These are phyloP conservation scores for Cladosporium sp. DNA, from an alignment of 2,329 filamentous ascomycete genomes.

Conservation along the genomic window DNA sequence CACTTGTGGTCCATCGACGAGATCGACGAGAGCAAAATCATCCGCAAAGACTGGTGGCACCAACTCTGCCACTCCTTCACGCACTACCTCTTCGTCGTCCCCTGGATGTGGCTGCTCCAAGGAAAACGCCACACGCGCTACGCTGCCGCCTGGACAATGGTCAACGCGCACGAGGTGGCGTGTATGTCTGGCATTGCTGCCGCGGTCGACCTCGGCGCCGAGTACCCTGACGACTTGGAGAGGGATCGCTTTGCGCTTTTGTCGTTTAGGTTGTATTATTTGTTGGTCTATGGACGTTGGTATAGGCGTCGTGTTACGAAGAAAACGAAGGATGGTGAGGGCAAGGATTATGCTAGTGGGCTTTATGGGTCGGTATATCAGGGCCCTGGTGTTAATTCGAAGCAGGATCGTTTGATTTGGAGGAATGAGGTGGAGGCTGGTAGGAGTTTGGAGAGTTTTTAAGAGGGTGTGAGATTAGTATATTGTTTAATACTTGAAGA, in stretches of 20 bases:
- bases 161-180: constrained; percentile 66
- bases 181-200: constrained; percentile 67
- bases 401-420: constrained; percentile 52
- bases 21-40: constrained; percentile 57
- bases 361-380: constrained; percentile 56
- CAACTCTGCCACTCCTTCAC: constrained; percentile 61
- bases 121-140: constrained; percentile 59
- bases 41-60: constrained; percentile 63
- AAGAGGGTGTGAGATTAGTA: neutral
- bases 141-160: constrained; percentile 64
- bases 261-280: constrained; percentile 57
- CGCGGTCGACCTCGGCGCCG: constrained; percentile 62
- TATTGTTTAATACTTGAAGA: no score
- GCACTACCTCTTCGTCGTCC: constrained; percentile 62
- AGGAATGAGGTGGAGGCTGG: constrained; percentile 41
- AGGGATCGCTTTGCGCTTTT: constrained; percentile 58
- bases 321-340: constrained; percentile 41
- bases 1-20: constrained; percentile 57
- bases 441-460: constrained; percentile 21
- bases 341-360: constrained; percentile 53
- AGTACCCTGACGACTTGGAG: constrained; percentile 59
- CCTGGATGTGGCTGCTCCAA: constrained; percentile 68
- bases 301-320: constrained; percentile 42
- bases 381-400: constrained; percentile 51
- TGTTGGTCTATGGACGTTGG: constrained; percentile 59